phyloP scores from a whole-genome alignment of 352 stramenopile genomes.

The Phytopythium aichiense region DNA sequence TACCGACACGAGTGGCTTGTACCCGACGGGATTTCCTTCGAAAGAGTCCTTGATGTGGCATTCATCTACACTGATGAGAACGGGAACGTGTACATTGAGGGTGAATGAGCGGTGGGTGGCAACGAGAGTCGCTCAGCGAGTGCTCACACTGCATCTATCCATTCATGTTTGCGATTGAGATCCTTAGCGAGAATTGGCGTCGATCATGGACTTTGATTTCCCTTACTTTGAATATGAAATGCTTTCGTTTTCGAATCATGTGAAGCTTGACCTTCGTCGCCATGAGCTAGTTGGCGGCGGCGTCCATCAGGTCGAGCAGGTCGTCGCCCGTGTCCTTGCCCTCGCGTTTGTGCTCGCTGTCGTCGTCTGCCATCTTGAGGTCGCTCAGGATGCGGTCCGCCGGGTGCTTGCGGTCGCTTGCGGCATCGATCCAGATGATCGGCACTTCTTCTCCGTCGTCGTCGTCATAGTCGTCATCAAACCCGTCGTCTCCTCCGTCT shows the following conservation, averaged over 20 bases:
- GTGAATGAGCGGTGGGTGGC: background rate
- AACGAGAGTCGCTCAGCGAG: background rate
- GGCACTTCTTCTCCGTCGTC: conserved; percentile 62
- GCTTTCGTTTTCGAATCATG: background rate
- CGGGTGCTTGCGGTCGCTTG: conserved; percentile 61
- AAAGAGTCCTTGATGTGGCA: background rate
- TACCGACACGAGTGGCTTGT: conserved; percentile 2
- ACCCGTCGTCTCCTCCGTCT: conserved; percentile 19
- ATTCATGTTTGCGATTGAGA: background rate
- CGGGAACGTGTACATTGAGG: background rate
- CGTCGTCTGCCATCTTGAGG: conserved; percentile 57
- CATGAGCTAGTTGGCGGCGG: conserved; percentile 22
- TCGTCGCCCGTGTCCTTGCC: conserved; percentile 57
- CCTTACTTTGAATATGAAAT: background rate
- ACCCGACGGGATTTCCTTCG: background rate
- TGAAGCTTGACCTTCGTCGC: background rate
- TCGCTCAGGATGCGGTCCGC: conserved; percentile 48
- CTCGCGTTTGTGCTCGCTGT: conserved; percentile 28
- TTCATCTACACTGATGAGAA: background rate
- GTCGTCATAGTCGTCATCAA: conserved; percentile 29
- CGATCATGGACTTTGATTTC: background rate
- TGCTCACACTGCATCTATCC: background rate
- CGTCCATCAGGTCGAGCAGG: conserved; percentile 88
- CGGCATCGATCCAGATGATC: conserved; percentile 80
- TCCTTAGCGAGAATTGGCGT: background rate